Percentiles rank a stretch among this genome's conserved stretches.
phyloP scores from a whole-genome alignment of 257 asterid genomes.

The Echium plantagineum region DNA sequence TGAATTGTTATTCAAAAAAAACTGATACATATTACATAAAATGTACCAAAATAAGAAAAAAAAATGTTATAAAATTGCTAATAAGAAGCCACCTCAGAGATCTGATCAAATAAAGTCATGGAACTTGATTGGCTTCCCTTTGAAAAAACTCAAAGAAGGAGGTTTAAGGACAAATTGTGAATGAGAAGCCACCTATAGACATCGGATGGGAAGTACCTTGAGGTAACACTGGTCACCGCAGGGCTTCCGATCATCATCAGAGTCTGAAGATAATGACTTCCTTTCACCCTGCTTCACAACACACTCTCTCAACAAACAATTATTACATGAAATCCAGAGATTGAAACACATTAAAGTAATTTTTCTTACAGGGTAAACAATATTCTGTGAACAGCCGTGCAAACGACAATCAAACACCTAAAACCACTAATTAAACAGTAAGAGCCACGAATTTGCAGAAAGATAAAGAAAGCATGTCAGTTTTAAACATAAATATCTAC shows the following conservation, averaged over 20 bases:
- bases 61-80: too few relatives aligned
- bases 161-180: neutral
- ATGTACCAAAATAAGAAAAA: too few relatives aligned
- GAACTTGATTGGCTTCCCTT: too few relatives aligned
- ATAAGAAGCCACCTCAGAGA: too few relatives aligned
- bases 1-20: too few relatives aligned
- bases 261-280: constrained; percentile 41
- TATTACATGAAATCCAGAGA: constrained; percentile 9
- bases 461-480: neutral
- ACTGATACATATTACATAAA: too few relatives aligned
- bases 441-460: constrained; percentile 7
- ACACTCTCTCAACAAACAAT: constrained; percentile 12
- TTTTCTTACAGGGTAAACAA: constrained; percentile 52
- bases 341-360: constrained; percentile 8
- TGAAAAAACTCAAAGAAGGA: too few relatives aligned
- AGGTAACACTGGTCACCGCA: constrained; percentile 80
- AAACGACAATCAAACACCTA: constrained; percentile 90
- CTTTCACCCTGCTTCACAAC: constrained; percentile 55
- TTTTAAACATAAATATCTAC: neutral
- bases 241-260: constrained; percentile 62
- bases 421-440: constrained; percentile 10
- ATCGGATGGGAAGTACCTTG: constrained; percentile 37
- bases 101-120: too few relatives aligned
- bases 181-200: neutral
- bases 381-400: constrained; percentile 82